phyloP scores from a whole-genome alignment of 1,284 basidiomycete species.

The Apiotrichum gamsii region DNA sequence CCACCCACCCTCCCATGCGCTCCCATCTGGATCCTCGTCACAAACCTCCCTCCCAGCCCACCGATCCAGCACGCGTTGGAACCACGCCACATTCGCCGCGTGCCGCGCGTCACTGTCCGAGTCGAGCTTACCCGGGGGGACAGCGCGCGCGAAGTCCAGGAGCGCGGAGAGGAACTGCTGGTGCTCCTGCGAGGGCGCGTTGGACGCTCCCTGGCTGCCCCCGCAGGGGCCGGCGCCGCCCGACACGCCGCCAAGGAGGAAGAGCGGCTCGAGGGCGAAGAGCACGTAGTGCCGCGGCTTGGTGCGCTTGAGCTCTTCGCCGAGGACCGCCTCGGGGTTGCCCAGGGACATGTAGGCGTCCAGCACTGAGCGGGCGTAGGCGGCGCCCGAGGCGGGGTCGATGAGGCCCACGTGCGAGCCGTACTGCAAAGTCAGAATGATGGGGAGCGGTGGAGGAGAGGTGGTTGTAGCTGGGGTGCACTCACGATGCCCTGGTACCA shows the following conservation, averaged over 20 bases:
- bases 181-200: too few relatives aligned
- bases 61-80: conserved; percentile 20
- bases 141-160: conserved; percentile 17
- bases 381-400: conserved; percentile 7
- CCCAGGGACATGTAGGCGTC: background rate
- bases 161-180: too few relatives aligned
- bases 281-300: conserved; percentile 30
- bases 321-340: conserved; percentile 16
- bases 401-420: conserved; percentile 23
- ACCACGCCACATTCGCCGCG: conserved; percentile 22
- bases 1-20: conserved; percentile 32
- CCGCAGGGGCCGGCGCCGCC: background rate
- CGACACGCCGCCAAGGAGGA: conserved; percentile 20
- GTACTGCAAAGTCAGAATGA: conserved; percentile 7
- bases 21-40: conserved; percentile 20
- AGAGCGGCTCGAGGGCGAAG: conserved; percentile 31
- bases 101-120: conserved; percentile 24
- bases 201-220: too few relatives aligned
- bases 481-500: conserved; percentile 36
- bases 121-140: conserved; percentile 24
- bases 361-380: conserved; percentile 11
- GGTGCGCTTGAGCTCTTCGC: conserved; percentile 20
- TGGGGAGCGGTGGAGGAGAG: too few relatives aligned
- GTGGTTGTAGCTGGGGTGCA: background rate
- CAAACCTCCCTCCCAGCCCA: conserved; percentile 15